Evolutionary conservation across 1,139 yeast genomes (phyloP).

Genomic region (Zygosaccharomyces sapae): DNA sequence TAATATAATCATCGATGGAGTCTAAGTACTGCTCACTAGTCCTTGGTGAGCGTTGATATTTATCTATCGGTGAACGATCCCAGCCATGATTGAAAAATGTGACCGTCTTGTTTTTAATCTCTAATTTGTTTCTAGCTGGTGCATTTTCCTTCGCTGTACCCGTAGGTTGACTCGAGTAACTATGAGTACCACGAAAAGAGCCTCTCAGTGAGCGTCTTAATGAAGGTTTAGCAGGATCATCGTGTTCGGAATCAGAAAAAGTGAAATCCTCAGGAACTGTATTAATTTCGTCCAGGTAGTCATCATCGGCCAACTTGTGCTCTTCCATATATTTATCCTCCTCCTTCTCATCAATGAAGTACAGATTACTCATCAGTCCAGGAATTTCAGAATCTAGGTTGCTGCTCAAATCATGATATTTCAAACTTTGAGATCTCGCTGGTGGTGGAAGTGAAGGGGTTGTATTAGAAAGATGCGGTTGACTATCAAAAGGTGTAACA

Average conservation of each 20-base stretch:
- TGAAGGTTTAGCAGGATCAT: slow-evolving; percentile 20
- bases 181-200: slow-evolving; percentile 34
- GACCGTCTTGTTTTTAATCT: slow-evolving; percentile 51
- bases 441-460: slow-evolving; percentile 26
- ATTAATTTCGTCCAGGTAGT: slow-evolving; percentile 50
- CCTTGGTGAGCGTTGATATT: slow-evolving; percentile 10
- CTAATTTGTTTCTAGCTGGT: slow-evolving; percentile 45
- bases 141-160: slow-evolving; percentile 31
- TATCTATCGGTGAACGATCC: slow-evolving; percentile 10
- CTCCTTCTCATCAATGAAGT: slow-evolving; percentile 35
- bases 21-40: slow-evolving; percentile 3
- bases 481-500: slow-evolving; percentile 4
- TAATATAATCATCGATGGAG: slow-evolving; percentile 10
- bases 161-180: slow-evolving; percentile 35
- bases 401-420: slow-evolving; percentile 34
- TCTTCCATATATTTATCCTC: slow-evolving; percentile 31
- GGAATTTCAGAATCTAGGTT: slow-evolving; percentile 34
- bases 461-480: background rate
- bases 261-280: slow-evolving; percentile 58
- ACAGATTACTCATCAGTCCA: slow-evolving; percentile 31
- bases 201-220: slow-evolving; percentile 19
- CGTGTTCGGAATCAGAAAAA: slow-evolving; percentile 41
- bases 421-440: slow-evolving; percentile 28
- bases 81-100: slow-evolving; percentile 45
- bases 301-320: slow-evolving; percentile 25